These are phyloP conservation scores for Agrostemma githago DNA, from an alignment of 148 eudicot genomes.

Conservation along the genomic window DNA sequence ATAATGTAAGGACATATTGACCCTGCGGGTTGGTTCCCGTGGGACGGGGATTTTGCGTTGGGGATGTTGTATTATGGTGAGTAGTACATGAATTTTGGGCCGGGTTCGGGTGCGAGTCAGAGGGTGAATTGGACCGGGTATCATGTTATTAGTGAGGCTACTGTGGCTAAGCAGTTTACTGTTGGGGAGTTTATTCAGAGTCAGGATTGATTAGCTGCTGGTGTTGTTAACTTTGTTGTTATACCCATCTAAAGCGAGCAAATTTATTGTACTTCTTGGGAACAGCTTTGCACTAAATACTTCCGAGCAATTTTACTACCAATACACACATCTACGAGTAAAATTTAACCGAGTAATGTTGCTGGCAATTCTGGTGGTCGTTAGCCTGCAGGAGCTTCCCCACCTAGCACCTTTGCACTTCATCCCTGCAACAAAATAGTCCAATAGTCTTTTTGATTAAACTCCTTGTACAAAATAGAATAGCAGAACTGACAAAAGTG, in stretches of 20 bases:
- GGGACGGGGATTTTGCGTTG: constrained; percentile 24
- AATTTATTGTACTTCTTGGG: too few relatives aligned
- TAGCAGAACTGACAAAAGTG: background rate
- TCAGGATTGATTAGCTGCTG: constrained; percentile 23
- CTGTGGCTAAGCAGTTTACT: constrained; percentile 22
- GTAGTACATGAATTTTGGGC: constrained; percentile 22
- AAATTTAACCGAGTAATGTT: background rate
- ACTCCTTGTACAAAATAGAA: background rate
- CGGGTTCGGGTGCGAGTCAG: constrained; percentile 18
- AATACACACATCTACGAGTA: constrained; percentile 22
- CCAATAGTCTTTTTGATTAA: background rate
- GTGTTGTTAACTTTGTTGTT: constrained; percentile 15
- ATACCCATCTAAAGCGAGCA: too few relatives aligned
- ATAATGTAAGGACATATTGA: constrained; percentile 9
- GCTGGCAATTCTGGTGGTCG: too few relatives aligned
- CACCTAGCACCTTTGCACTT: constrained; percentile 37
- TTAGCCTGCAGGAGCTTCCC: constrained; percentile 31
- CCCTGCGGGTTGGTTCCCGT: constrained; percentile 28
- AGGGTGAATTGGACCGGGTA: constrained; percentile 31
- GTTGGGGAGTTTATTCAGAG: constrained; percentile 30
- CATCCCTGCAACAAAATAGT: constrained; percentile 34
- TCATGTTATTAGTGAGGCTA: constrained; percentile 11
- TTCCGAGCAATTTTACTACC: constrained; percentile 11
- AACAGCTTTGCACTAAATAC: background rate
- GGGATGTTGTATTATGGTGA: constrained; percentile 25